phyloP scores from a whole-genome alignment of 2,329 filamentous ascomycete species.

The Talaromyces pinophilus region DNA sequence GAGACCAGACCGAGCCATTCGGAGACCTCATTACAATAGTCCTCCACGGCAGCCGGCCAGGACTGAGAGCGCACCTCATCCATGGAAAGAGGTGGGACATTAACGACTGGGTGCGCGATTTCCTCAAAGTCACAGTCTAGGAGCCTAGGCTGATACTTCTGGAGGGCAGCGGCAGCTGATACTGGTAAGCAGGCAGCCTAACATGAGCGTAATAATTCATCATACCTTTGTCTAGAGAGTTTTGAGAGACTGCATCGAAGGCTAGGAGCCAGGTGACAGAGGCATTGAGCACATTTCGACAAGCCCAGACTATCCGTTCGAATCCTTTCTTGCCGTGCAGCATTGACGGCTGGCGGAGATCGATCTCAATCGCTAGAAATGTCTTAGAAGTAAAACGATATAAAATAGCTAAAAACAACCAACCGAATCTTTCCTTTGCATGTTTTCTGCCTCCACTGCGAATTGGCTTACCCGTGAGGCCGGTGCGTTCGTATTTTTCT shows the following conservation, averaged over 20 bases:
- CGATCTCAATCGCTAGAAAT: slow-evolving; percentile 68
- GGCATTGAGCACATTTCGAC: slow-evolving; percentile 70
- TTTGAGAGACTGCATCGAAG: slow-evolving; percentile 52
- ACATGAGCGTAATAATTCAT: neutral
- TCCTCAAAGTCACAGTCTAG: slow-evolving; percentile 33
- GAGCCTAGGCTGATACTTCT: slow-evolving; percentile 41
- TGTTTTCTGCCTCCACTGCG: slow-evolving; percentile 61
- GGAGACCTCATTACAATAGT: slow-evolving; percentile 58
- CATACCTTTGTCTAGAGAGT: slow-evolving; percentile 47
- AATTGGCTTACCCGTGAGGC: slow-evolving; percentile 71
- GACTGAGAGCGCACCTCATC: slow-evolving; percentile 31
- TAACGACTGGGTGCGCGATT: slow-evolving; percentile 31
- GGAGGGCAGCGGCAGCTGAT: slow-evolving; percentile 31
- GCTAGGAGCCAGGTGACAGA: slow-evolving; percentile 73
- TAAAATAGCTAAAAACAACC: neutral
- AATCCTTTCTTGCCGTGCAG: slow-evolving; percentile 80
- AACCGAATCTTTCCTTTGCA: slow-evolving; percentile 72
- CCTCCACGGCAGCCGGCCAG: slow-evolving; percentile 56
- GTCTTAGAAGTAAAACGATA: slow-evolving; percentile 3
- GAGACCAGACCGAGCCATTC: slow-evolving; percentile 65
- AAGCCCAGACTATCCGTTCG: slow-evolving; percentile 74
- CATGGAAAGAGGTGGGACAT: slow-evolving; percentile 37
- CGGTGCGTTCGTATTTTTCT: slow-evolving; percentile 78
- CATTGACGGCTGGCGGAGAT: slow-evolving; percentile 75
- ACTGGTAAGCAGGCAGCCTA: neutral